phyloP scores from a whole-genome alignment of 23 red algal genomes.

The Chondrus crispus region DNA sequence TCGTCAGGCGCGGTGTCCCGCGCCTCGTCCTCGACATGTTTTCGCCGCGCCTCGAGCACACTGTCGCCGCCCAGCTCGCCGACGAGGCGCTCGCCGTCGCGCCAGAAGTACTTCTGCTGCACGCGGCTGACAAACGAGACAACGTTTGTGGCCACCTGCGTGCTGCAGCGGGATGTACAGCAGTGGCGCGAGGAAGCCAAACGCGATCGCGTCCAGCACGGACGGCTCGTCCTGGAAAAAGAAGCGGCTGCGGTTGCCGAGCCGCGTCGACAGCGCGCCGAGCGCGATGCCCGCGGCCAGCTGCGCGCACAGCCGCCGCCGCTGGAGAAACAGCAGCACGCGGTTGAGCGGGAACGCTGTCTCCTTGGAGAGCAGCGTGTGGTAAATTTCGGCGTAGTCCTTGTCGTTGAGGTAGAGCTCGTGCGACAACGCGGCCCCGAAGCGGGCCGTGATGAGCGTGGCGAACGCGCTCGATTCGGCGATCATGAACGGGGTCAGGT shows the following conservation, averaged over 20 bases:
- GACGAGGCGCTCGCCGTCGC: slow-evolving; percentile 29
- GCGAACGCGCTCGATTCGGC: slow-evolving; percentile 62
- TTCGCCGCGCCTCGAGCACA: slow-evolving; percentile 5
- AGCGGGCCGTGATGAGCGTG: slow-evolving; percentile 46
- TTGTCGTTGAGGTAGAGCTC: slow-evolving; percentile 37
- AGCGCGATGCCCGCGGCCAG: slow-evolving; percentile 49
- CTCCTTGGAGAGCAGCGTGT: slow-evolving; percentile 48
- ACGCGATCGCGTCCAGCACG: slow-evolving; percentile 64
- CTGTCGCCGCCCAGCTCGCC: slow-evolving; percentile 28
- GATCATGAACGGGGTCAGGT: slow-evolving; percentile 67
- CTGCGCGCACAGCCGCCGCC: not conserved
- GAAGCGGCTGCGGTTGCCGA: slow-evolving; percentile 35
- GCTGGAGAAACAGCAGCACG: slow-evolving; percentile 3
- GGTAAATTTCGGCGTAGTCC: slow-evolving; percentile 62
- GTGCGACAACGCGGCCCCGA: slow-evolving; percentile 30
- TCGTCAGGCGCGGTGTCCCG: not conserved
- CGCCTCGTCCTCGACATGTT: not conserved
- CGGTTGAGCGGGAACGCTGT: slow-evolving; percentile 46
- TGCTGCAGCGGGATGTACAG: slow-evolving; percentile 57
- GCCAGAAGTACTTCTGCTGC: slow-evolving; percentile 21
- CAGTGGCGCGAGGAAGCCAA: slow-evolving; percentile 57
- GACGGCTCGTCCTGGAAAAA: slow-evolving; percentile 37
- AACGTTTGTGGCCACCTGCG: slow-evolving; percentile 29
- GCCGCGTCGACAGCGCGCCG: slow-evolving; percentile 48
- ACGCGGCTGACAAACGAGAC: slow-evolving; percentile 50